Base-by-base conservation (phyloP, 164 flowering plant genomes). In the Macadamia tetraphylla region DNA sequence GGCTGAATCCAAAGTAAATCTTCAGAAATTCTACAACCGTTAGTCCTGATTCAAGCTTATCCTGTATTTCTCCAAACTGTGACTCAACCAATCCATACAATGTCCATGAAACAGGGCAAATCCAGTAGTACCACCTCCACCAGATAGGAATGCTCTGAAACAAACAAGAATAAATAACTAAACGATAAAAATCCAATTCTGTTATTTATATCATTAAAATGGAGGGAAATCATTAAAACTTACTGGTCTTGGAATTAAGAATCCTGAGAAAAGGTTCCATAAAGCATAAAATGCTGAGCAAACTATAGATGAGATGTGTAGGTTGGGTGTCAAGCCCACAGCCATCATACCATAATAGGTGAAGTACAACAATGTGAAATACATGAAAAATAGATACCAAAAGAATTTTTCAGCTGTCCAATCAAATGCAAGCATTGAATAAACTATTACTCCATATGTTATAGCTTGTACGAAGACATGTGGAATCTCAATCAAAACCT, bases 331-430 rank as follows among this genome's bases (percentile, higher is more conserved):
- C 61, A 83, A 35, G 12, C 81, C 86, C 59, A 86, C 84, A 0
- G 79, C 60, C 85, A 84, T 84, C 89, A 86, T 86, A 15, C 88
- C 90, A 29, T 80, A 83, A 75, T 67, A 83, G 46, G 85, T 84
- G 76, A 80, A 86, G 77, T 81, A 83, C 23, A 81, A 67, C 32
- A 86, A 70, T 0, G 88, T 74, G 79, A 77, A 77, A 79, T 43
- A 81, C 83, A 81, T 79, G 78, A 75, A 82, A 75, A 77, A 86
- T 9, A 81, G 29, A 43, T 78, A 80, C 87, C 86, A 84, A 18
- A 84, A 79, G 72, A 82, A 82, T 58, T 86, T 86, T 1, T 73
- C 76, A 6, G 62, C 79, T 1, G 81, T 74, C 87, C 86, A 82
- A 35, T 84, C 79, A 58, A 81, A 84, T n/a, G 85, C 86, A 6